A percentile compares a stretch with the other conserved stretches of the same genome.
These are phyloP conservation scores for Maudiozyma saulgeensis DNA, from an alignment of 805 yeast genomes.

Conservation along the genomic window DNA sequence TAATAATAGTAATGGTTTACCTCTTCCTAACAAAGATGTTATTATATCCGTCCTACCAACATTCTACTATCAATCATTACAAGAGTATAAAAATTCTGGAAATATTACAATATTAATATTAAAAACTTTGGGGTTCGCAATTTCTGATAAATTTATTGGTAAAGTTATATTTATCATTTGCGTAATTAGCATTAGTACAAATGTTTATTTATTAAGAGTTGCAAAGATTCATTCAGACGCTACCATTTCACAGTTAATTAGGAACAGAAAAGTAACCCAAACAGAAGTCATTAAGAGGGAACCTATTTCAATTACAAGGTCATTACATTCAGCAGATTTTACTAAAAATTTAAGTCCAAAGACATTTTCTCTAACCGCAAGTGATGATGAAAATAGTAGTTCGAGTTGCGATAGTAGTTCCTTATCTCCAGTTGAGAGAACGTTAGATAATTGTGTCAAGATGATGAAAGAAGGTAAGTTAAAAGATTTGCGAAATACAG, in stretches of 20 bases:
- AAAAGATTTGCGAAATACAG: constrained; percentile 56
- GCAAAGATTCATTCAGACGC: constrained; percentile 54
- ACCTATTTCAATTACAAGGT: neutral
- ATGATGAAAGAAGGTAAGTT: constrained; percentile 64
- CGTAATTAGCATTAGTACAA: constrained; percentile 66
- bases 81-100: neutral
- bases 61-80: constrained; percentile 45
- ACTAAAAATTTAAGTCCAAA: constrained; percentile 1
- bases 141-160: constrained; percentile 71
- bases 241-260: constrained; percentile 25
- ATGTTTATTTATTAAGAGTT: constrained; percentile 77
- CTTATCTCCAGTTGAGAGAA: neutral
- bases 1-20: constrained; percentile 9
- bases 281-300: neutral
- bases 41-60: constrained; percentile 52
- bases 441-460: constrained; percentile 22
- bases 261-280: neutral
- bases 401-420: constrained; percentile 1
- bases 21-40: constrained; percentile 33
- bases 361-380: neutral
- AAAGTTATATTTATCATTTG: constrained; percentile 67
- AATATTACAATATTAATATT: constrained; percentile 32
- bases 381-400: constrained; percentile 3
- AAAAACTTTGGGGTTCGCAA: constrained; percentile 52
- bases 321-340: neutral